These are phyloP conservation scores for Eudorina sp. DNA, from an alignment of 139 green algal species.

Conservation along the genomic window DNA sequence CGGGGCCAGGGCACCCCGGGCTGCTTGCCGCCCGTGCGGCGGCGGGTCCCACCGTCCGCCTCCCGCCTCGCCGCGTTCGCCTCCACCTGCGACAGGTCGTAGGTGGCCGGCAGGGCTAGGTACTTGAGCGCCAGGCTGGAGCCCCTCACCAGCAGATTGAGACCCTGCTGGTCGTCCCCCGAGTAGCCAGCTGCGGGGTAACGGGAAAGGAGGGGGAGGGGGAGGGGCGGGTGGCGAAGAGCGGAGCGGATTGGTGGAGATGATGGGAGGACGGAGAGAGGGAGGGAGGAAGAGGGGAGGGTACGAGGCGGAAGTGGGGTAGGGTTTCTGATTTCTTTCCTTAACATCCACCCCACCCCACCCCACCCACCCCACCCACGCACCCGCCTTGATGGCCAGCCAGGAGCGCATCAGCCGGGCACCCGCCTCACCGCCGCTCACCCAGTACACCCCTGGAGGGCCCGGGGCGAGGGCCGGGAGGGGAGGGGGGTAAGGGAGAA, in stretches of 20 bases:
- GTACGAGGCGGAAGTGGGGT: too few relatives aligned
- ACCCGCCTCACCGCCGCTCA: neutral
- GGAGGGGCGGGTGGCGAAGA: neutral
- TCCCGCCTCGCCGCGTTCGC: neutral
- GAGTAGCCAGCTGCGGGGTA: neutral
- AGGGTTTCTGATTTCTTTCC: too few relatives aligned
- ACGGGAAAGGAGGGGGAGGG: neutral
- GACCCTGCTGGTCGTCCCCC: constrained; percentile 1
- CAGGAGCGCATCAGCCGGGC: neutral
- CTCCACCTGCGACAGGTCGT: neutral
- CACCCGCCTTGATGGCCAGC: neutral
- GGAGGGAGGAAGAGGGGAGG: too few relatives aligned
- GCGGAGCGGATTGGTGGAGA: too few relatives aligned
- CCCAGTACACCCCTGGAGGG: constrained; percentile 12
- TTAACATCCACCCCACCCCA: neutral
- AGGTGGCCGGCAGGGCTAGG: neutral
- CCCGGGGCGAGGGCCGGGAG: neutral
- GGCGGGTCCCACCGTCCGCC: neutral
- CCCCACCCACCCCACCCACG: too few relatives aligned
- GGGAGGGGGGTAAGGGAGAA: neutral
- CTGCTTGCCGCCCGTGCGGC: neutral
- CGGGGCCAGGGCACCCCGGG: neutral
- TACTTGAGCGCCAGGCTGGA: neutral
- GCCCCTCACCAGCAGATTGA: constrained; percentile 7
- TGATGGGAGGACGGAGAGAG: too few relatives aligned